These are phyloP conservation scores for Lachancea cidri DNA, from an alignment of 805 yeast genomes.

Conservation along the genomic window DNA sequence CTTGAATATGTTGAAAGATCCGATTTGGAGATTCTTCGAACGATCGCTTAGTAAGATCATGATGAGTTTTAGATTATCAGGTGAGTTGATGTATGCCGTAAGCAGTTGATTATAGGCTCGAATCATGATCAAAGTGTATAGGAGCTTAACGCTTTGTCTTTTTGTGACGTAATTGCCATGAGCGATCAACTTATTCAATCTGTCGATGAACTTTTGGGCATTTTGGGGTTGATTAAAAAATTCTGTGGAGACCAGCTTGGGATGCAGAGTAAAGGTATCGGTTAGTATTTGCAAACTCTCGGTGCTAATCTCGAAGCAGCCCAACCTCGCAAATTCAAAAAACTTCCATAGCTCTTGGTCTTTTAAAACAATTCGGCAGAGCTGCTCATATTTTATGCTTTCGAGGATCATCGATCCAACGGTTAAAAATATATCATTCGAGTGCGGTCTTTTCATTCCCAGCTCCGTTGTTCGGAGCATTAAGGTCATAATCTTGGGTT, in stretches of 20 bases:
- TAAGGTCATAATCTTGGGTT: conserved; percentile 57
- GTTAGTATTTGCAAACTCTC: conserved; percentile 77
- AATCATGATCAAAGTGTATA: conserved; percentile 65
- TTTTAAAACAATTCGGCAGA: conserved; percentile 54
- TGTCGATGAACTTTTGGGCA: conserved; percentile 50
- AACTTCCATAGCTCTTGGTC: conserved; percentile 73
- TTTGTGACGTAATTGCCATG: conserved; percentile 86
- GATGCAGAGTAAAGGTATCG: conserved; percentile 66
- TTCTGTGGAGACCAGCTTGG: conserved; percentile 55
- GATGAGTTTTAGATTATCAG: conserved; percentile 76
- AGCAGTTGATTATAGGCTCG: conserved; percentile 68
- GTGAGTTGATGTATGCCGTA: conserved; percentile 70
- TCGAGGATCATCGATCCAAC: conserved; percentile 80
- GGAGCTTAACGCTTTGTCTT: conserved; percentile 77
- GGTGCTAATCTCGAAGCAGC: conserved; percentile 84
- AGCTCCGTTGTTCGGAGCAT: conserved; percentile 71
- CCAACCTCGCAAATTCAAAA: conserved; percentile 69
- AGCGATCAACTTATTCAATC: conserved; percentile 65
- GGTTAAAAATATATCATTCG: conserved; percentile 59
- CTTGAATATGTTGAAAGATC: conserved; percentile 90
- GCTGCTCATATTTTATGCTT: conserved; percentile 70
- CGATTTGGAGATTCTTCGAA: conserved; percentile 82
- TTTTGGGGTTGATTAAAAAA: conserved; percentile 53
- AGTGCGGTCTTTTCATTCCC: conserved; percentile 29
- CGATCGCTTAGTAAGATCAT: conserved; percentile 86